Evolutionary conservation across 805 yeast genomes (phyloP), one percentile per base, ranked within the genome.

Genomic region (Wickerhamomyces ciferrii): DNA sequence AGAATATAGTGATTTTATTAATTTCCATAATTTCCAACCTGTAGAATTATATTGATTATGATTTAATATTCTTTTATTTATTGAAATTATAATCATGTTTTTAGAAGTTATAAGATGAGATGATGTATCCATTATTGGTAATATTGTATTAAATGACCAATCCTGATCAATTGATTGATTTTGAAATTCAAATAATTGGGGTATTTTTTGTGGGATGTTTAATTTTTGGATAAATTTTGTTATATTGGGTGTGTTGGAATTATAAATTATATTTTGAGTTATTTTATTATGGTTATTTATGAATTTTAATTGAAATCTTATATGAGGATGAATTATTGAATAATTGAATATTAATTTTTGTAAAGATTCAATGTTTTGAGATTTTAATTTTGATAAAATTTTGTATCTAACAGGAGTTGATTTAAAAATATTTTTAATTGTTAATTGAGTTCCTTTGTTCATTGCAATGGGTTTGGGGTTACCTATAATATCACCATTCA

Each of bases 61-160:
- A 31, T 69, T 53, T 43, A 72, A 41, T 0, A 65, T 62, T 35
- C 74, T 53, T 6, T 51, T 45, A 45, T 72, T 72, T 0, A 72
- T 60, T 2, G 67, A 55, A 1, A 71, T 40, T 17, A 66, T 64
- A 6, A 11, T 11, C 2, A 15, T 14, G 20, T 11, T 37, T 13
- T 13, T 37, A 3, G 21, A 5, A 7, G 5, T 11, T 11, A 9
- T 5, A 14, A 37, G 10, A 5, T 19, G 18, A 13, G 39, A 37
- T 4, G 6, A 4, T 10, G 25, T 25, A 37, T 19, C 11, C 19
- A 37, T 37, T 7, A 5, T 18, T 4, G 38, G 38, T 19, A 35
- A 19, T 11, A 31, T n/a, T 9, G 18, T 5, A 27, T 27, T 27
- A 11, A 6, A 11, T 27, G 31, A 9, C 31, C 31, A 27, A 11